Evolutionary conservation across 768 basidiomycete genomes (phyloP), one percentile per base, ranked within the genome.

Genomic region (Mycena pura): DNA sequence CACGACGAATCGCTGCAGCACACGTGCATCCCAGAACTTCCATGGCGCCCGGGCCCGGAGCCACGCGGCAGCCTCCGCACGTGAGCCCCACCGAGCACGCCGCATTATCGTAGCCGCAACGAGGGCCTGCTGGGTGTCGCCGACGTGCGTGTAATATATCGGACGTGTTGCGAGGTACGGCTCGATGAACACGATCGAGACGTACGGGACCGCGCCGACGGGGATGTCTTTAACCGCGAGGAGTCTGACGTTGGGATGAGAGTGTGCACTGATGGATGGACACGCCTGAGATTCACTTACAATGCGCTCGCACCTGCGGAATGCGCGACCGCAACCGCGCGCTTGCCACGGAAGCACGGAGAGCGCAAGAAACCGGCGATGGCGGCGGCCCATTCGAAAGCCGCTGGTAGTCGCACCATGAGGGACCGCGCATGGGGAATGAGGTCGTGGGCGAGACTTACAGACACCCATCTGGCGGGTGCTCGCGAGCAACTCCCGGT

Each of bases 131-230:
- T 67, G 49, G 40, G 44, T 45, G 3, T 68, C 64, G 19, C 66
- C 51, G 3, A 68, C 48, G 34, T 71, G 64, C 7, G 52, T 61
- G 41, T 65, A 44, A 54, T 71, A 74, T 21, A 73, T 55, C 34
- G 68, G 65, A 5, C 67, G 71, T 3, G 72, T 70, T 6, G 76
- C 63, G 21, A 76, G 67, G 0, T 71, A 66, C 1, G 77, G 75
- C 49, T 78, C 77, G n/a, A 78, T 46, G 24, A 78, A 65, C 24
- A 78, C 65, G 15, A 76, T 24, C 19, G 69, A 64, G 13, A 68
- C 47, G 57, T 67, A 75, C 0, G 70, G 70, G 45, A 58, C 45
- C 9, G 31, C 21, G 19, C 21, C 27, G 22, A 47, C 3, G 15
- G 54, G 49, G 9, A 36, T 19, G 31, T 5, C 14, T n/a, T 39